A percentile compares a stretch with the other conserved stretches of the same genome.
phyloP scores from a whole-genome alignment of 2,329 filamentous ascomycete genomes.

The Penicillium italicum region DNA sequence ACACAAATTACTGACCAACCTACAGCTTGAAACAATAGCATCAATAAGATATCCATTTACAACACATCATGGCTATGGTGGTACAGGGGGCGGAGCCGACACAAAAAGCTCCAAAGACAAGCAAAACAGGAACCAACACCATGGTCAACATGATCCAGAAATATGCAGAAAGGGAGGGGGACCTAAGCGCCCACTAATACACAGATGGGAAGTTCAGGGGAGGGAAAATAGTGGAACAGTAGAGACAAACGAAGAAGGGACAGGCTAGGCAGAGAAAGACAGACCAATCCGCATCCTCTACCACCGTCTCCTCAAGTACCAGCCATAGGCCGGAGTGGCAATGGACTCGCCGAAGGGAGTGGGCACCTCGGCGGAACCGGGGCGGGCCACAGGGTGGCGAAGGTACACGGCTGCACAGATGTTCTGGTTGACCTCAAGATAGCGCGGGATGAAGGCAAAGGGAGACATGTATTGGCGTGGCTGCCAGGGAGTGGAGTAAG shows the following conservation, averaged over 20 bases:
- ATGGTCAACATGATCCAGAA: conserved; percentile 24
- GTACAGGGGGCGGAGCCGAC: conserved; percentile 17
- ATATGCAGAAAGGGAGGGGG: conserved; percentile 22
- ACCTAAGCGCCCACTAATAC: conserved; percentile 38
- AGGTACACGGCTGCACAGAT: conserved; percentile 95
- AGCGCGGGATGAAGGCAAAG: conserved; percentile 91
- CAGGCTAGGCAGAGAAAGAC: conserved; percentile 8
- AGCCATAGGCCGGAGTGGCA: conserved; percentile 83
- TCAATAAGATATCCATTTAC: conserved; percentile 23
- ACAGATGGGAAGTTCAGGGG: conserved; percentile 19
- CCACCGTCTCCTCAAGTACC: conserved; percentile 83
- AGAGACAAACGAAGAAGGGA: conserved; percentile 19
- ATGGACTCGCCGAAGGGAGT: conserved; percentile 70
- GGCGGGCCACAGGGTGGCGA: conserved; percentile 84
- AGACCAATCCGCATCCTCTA: conserved; percentile 14
- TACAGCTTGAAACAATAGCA: not conserved
- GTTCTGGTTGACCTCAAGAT: conserved; percentile 96
- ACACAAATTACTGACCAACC: not conserved
- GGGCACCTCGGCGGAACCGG: conserved; percentile 75
- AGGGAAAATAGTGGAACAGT: conserved; percentile 10
- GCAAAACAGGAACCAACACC: conserved; percentile 27
- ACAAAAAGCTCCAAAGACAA: conserved; percentile 16
- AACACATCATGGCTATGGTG: conserved; percentile 26
- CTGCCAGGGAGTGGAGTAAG: conserved; percentile 87
- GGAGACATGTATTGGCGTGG: conserved; percentile 83